Percentiles rank a stretch among this genome's conserved stretches.
Evolutionary conservation across 2,329 filamentous ascomycete genomes (phyloP).

Genomic region (Penicillium italicum): DNA sequence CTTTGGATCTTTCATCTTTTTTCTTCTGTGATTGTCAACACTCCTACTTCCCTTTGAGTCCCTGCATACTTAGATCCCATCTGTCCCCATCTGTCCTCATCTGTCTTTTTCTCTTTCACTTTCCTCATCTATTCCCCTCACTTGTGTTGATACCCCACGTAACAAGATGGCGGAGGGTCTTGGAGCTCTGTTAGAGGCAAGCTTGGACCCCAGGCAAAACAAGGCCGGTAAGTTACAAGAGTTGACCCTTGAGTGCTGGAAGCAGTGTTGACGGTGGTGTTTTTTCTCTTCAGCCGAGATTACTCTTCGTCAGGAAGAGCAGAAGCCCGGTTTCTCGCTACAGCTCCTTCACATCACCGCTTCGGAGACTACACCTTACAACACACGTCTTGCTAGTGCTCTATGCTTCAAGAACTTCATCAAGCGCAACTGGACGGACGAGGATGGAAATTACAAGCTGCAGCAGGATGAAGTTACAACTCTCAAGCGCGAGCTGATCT

Average conservation of each 20-base stretch:
- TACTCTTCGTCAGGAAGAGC: conserved; percentile 72
- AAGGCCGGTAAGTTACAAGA: conserved; percentile 69
- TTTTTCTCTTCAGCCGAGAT: conserved; percentile 63
- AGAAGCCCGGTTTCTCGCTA: conserved; percentile 82
- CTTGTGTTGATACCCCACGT: conserved; percentile 29
- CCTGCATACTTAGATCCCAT: background rate
- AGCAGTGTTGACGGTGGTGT: background rate
- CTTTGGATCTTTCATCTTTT: conserved; percentile 11
- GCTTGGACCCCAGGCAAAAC: conserved; percentile 80
- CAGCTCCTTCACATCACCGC: conserved; percentile 86
- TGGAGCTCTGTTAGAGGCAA: conserved; percentile 74
- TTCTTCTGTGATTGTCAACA: conserved; percentile 4
- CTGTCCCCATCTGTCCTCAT: background rate
- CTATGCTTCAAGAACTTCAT: conserved; percentile 99
- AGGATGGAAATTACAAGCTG: conserved; percentile 90
- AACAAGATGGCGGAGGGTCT: conserved; percentile 59
- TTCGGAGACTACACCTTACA: conserved; percentile 65
- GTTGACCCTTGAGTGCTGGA: background rate
- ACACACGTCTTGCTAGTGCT: conserved; percentile 80
- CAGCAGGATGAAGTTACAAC: conserved; percentile 75
- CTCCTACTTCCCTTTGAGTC: background rate
- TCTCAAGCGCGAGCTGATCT: conserved; percentile 94
- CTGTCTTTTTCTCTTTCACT: background rate
- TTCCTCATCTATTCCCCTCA: conserved; percentile 11
- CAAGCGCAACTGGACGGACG: conserved; percentile 89